phyloP scores from a whole-genome alignment of 306 rosid species.

The Mimosa bimucronata region DNA sequence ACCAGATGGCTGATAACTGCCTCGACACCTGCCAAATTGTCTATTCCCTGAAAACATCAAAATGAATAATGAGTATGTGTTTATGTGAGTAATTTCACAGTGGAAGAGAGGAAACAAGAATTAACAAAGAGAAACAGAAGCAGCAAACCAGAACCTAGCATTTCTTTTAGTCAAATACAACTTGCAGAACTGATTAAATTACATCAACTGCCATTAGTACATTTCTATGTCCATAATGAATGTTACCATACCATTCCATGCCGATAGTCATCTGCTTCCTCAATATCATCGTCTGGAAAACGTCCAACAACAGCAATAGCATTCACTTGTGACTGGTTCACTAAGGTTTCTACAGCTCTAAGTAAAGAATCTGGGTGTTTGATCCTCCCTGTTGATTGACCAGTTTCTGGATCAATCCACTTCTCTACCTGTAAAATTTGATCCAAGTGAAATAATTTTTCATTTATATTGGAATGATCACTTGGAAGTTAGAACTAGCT shows the following conservation, averaged over 20 bases:
- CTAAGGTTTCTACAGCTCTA: no score
- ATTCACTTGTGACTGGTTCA: no score
- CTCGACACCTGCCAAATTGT: conserved; percentile 87
- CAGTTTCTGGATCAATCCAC: no score
- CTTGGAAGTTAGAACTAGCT: not conserved
- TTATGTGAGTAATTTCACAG: not conserved
- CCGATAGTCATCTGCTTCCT: conserved; percentile 78
- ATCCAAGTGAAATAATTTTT: conserved; percentile 35
- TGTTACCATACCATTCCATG: conserved; percentile 69
- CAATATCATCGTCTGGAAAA: no score
- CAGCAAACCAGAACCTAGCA: conserved; percentile 9
- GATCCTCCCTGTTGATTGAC: no score
- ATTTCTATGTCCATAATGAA: not conserved
- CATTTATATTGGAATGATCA: conserved; percentile 18
- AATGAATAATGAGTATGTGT: not conserved
- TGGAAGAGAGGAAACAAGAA: not conserved
- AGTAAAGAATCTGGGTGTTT: no score
- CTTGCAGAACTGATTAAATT: no score
- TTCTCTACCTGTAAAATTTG: conserved; percentile 69
- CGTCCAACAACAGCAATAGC: no score
- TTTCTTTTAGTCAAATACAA: no score
- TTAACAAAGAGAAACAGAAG: conserved; percentile 30
- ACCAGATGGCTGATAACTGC: conserved; percentile 93
- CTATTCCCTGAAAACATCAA: conserved; percentile 67
- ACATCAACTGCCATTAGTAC: not conserved